Evolutionary conservation across 257 asterid species (phyloP), one percentile per base, ranked within the genome.

Genomic region (Solanum rostratum): DNA sequence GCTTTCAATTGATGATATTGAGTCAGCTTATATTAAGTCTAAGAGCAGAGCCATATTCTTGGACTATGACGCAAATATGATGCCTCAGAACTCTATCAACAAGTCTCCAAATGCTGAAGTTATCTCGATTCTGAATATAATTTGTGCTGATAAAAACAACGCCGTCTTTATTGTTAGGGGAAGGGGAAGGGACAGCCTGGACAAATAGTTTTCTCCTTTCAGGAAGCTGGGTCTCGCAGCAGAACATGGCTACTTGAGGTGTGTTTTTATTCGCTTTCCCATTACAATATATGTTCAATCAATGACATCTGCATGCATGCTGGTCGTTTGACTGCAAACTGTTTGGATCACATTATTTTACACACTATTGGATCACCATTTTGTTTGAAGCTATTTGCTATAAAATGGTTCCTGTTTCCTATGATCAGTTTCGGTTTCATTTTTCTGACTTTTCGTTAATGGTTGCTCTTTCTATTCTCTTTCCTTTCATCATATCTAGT

Each of bases 211-310:
- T 91, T 85, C 85, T 85, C 95, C 97, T 33, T 93, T 96, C 91
- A 82, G 70, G 87, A 89, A 90, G 74, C 90, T 94, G 45, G 98
- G 98, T 27, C 93, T 94, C 85, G 97, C 98, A 59, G 98, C 97
- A 9, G 98, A 94, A 87, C 98, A 94, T 88, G 98, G 98, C 63
- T 94, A 92, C 87, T 94, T 93, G 85, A 93, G 98, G 98, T 94
- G 71, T 85, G 81, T n/a, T 87, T 55, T 59, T 43, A 60, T 52
- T 55, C 39, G 37, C 68, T 29, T 39, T 52, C 78, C 49, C 27
- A 54, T 85, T 24, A 45, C 24, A 62, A 39, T 50, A 30, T 70
- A 24, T 14, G 20, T 71, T 39, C 79, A 84, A 55, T n/a, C 55
- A 79, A 54, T 22, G 54, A 39, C 70, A 37, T 41, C 55, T 60